Percentiles rank a stretch among this genome's conserved stretches.
These are phyloP conservation scores for Thelonectria blattea DNA, from an alignment of 2,329 filamentous ascomycete genomes.

Conservation along the genomic window DNA sequence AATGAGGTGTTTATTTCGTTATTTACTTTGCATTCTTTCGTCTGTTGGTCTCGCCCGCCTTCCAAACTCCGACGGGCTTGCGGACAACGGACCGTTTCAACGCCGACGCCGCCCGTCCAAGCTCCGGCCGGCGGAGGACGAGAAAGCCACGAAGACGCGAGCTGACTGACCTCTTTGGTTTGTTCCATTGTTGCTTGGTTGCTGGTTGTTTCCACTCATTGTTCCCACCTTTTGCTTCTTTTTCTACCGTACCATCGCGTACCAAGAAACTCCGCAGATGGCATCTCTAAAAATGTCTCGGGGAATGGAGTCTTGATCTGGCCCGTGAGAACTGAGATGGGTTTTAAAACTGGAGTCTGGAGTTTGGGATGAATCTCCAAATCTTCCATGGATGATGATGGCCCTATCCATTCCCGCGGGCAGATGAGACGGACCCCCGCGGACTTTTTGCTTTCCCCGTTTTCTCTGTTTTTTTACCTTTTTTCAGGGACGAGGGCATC, in stretches of 20 bases:
- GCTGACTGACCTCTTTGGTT: not conserved
- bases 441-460: not conserved
- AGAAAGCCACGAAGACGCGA: not conserved
- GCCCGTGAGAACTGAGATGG: not conserved
- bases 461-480: not conserved
- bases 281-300: not conserved
- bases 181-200: not conserved
- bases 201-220: too few species aligned
- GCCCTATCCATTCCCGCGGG: not conserved
- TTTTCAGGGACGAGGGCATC: not conserved
- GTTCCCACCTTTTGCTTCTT: not conserved
- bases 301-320: not conserved
- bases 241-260: not conserved
- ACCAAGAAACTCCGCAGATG: too few species aligned
- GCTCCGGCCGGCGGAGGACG: not conserved
- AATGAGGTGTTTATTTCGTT: conserved; percentile 11
- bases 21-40: not conserved
- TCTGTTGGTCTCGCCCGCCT: not conserved
- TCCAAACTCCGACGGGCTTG: conserved; percentile 12
- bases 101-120: not conserved
- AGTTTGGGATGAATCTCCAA: not conserved
- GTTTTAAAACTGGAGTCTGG: not conserved
- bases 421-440: not conserved
- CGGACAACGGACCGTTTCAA: conserved; percentile 2
- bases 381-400: not conserved